Conservation (phyloP, 140 eudicot species). For the Eryngium alpinum region DNA sequence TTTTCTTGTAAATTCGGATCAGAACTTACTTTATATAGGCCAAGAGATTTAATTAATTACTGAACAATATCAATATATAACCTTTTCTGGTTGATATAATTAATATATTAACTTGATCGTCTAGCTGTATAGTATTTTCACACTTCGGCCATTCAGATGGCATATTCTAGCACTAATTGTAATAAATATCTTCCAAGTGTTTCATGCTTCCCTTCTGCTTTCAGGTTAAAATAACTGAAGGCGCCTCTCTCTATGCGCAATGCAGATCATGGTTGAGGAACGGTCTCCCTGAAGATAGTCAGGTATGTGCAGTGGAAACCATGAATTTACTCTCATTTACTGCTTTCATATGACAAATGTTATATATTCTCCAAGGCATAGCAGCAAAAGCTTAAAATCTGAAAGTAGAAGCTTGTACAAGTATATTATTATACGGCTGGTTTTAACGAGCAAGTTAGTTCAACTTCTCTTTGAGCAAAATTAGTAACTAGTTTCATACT, state of each 20-base stretch:
- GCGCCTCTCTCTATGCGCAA: constrained; percentile 66
- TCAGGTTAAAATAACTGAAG: constrained; percentile 66
- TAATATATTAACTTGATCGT: background rate
- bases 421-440: background rate
- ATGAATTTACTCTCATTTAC: background rate
- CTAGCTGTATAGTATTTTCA: background rate
- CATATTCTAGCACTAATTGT: background rate
- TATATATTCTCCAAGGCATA: background rate
- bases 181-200: constrained; percentile 1
- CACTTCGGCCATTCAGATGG: background rate
- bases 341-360: constrained; percentile 4
- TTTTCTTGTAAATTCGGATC: background rate
- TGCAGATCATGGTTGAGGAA: constrained; percentile 96
- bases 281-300: constrained; percentile 59
- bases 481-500: background rate
- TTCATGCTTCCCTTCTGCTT: constrained; percentile 16
- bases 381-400: too few species aligned
- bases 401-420: background rate
- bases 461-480: background rate
- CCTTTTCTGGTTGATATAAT: background rate
- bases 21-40: background rate
- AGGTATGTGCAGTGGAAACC: constrained; percentile 37
- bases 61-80: background rate
- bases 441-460: background rate
- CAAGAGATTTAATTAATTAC: background rate